Conservation (phyloP, 257 asterid species). For the Rhazya stricta region DNA sequence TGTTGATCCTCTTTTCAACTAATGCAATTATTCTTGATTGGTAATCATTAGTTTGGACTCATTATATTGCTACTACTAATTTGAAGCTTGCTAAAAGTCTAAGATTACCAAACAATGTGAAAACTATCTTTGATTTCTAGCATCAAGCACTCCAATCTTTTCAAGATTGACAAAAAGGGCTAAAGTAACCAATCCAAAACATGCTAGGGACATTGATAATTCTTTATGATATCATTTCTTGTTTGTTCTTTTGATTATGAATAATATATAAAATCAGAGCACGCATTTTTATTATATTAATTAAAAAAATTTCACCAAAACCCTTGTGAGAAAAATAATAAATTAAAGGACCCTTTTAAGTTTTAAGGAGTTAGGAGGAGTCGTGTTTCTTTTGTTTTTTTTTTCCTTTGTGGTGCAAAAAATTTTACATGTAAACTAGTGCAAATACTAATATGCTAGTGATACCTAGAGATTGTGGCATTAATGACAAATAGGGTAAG, state of each 20-base stretch:
- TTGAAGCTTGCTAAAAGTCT: background rate
- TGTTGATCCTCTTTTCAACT: background rate
- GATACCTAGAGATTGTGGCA: background rate
- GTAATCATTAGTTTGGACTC: slow-evolving; percentile 8
- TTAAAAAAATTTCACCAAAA: no score
- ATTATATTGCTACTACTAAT: background rate
- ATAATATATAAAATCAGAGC: no score
- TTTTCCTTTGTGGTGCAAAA: background rate
- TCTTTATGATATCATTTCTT: background rate
- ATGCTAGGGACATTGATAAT: background rate
- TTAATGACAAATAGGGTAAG: slow-evolving; percentile 16
- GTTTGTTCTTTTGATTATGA: background rate
- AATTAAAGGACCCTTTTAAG: background rate
- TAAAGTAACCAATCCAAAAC: background rate
- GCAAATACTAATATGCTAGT: background rate
- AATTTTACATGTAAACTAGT: background rate
- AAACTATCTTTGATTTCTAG: background rate
- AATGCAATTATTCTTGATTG: slow-evolving; percentile 10
- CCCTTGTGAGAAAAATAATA: no score
- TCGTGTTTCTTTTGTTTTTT: no score
- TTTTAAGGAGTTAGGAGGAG: background rate
- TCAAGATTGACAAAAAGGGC: background rate
- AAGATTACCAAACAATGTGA: background rate
- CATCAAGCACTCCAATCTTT: background rate
- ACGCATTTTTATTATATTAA: no score